Evolutionary conservation across 1,139 yeast genomes (phyloP).

Genomic region (Kurtzmaniella quercitrusa): DNA sequence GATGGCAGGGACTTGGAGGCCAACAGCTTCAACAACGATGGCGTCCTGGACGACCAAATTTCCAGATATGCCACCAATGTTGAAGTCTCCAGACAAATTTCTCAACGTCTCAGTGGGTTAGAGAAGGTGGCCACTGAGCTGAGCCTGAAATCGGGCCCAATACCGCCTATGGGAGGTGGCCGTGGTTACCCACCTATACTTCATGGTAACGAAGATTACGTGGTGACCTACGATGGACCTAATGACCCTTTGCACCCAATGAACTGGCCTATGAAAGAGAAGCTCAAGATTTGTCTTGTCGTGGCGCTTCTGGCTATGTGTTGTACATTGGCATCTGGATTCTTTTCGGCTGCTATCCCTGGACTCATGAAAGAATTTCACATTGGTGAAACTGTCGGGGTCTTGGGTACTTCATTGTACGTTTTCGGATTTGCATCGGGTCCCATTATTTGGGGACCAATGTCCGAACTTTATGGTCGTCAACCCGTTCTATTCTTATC

Average conservation of each 20-base stretch:
- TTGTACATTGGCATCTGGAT: conserved; percentile 56
- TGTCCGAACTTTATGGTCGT: conserved; percentile 74
- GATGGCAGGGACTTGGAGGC: conserved; percentile 5
- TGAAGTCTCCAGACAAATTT: conserved; percentile 11
- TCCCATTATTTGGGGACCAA: conserved; percentile 77
- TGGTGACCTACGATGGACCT: conserved; percentile 58
- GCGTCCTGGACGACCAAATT: conserved; percentile 8
- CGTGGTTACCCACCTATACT: conserved; percentile 49
- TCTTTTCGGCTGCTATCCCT: conserved; percentile 50
- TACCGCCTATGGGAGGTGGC: conserved; percentile 52
- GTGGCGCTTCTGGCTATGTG: conserved; percentile 31
- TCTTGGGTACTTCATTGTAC: conserved; percentile 65
- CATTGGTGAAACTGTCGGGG: conserved; percentile 52
- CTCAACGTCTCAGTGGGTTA: conserved; percentile 22
- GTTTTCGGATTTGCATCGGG: conserved; percentile 83
- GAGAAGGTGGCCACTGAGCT: conserved; percentile 21
- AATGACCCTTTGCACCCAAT: conserved; percentile 61
- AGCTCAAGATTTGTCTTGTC: conserved; percentile 32
- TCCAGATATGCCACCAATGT: conserved; percentile 12
- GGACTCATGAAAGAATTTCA: conserved; percentile 41
- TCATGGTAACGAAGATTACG: conserved; percentile 47
- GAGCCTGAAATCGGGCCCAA: conserved; percentile 20
- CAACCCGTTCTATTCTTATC: conserved; percentile 52
- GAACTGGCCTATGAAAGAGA: conserved; percentile 48
- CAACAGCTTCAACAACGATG: not conserved